Evolutionary conservation across 2,329 filamentous ascomycete species (phyloP).

Genomic region (Ophiosphaerella herpotricha): DNA sequence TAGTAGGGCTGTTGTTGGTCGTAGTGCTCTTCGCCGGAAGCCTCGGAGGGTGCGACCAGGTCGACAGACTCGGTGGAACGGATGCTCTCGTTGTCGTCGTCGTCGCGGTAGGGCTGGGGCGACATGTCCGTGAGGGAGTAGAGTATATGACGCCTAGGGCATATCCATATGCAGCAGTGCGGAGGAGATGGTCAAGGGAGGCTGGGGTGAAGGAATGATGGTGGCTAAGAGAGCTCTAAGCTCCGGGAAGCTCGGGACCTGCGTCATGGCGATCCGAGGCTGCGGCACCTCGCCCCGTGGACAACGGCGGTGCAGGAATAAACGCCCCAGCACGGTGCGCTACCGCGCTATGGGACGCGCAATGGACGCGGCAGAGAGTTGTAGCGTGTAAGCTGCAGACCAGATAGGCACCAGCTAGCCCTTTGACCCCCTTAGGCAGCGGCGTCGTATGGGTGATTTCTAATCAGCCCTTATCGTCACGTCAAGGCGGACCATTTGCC

Average conservation of each 20-base stretch:
- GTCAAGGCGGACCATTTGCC: constrained; percentile 4
- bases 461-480: constrained; percentile 32
- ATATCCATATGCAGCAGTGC: not conserved
- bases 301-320: constrained; percentile 9
- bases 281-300: not conserved
- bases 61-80: constrained; percentile 32
- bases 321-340: constrained; percentile 1
- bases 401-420: constrained; percentile 5
- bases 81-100: constrained; percentile 33
- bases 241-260: constrained; percentile 18
- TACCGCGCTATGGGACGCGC: no score
- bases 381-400: not conserved
- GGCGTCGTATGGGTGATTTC: constrained; percentile 25
- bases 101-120: constrained; percentile 37
- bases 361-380: not conserved
- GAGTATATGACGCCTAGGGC: not conserved
- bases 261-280: constrained; percentile 12
- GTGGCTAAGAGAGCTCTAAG: not conserved
- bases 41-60: constrained; percentile 35
- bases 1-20: constrained; percentile 23
- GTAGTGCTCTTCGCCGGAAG: constrained; percentile 35
- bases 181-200: not conserved
- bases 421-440: not conserved
- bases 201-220: not conserved
- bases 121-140: no score